Base-by-base conservation (phyloP, 208 protist genomes). In the Wallacemonas sp. region DNA sequence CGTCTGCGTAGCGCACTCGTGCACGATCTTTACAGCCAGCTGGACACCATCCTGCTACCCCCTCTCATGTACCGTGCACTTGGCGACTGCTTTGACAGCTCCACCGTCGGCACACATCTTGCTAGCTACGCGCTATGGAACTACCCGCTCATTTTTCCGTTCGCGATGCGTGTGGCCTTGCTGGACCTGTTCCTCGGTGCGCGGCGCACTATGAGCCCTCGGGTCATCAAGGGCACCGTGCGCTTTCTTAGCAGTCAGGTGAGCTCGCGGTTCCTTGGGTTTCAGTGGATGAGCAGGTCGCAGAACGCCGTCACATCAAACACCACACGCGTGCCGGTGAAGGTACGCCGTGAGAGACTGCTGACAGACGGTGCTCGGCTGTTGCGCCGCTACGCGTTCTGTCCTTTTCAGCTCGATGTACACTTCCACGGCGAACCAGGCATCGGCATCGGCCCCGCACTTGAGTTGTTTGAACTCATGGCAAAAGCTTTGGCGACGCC, bases 401-500 rank as follows among this genome's bases (percentile, higher is more conserved):
- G 83, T 63, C 80, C 80, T 26, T 68, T 91, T 4, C 46, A 59
- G 15, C 61, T 96, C 24, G 85, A 88, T 66, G 76, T 96, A 6
- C 67, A 83, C 22, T 96, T 94, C 71, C 66, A 76, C 26, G 85
- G 80, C 27, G 90, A 96, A 68, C 71, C 78, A 17, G 91, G 88
- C 48, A 83, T 88, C 44, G 91, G 91, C 41, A 73, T 71, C 21
- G 91, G 91, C 13, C 91, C 91, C 26, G 83, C 88, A 30, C 63
- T 88, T 60, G 84, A 93, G 66, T 91, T 93, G 53, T 93, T 84
- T 50, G 80, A 85, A 61, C 58, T 87, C 62, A 42, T 94, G 6
- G 78, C 74, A 0, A 69, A 66, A 34, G 53, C 68, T 34, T 50
- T 96, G 30, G 54, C 82, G 42, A 55, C 71, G 2, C 63, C 72